Evolutionary conservation across 2,329 filamentous ascomycete species (phyloP), one percentile per base, ranked within the genome.

Genomic region (Fusarium fracticaudum): DNA sequence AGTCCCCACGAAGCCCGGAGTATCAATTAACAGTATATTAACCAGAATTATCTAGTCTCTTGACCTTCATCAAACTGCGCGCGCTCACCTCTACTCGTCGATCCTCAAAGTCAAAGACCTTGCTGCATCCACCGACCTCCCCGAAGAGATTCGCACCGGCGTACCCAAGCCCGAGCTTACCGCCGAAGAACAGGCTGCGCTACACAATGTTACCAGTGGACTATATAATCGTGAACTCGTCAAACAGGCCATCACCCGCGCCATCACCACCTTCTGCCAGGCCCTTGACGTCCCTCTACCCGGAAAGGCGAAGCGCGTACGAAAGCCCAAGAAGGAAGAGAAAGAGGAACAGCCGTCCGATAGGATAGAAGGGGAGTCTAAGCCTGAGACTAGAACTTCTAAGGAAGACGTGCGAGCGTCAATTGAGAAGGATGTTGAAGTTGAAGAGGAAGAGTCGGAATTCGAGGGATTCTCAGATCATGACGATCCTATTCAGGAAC

Each of bases 161-260:
- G 79, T 88, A 1, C 82, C 87, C 22, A 89, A 87, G 71, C 86
- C 87, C 6, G 82, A 87, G 4, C 79, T 90, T 7, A 83, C 86
- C 4, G 86, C 87, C 48, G 88, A 90, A 59, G 87, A 90, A 75
- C 83, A 81, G 60, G 73, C 79, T 1, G 85, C 87, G 6, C 80
- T 90, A 33, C 89, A 91, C 76, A 90, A 90, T 77, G 88, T 91
- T 59, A 90, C 89, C 33, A 91, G 89, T 67, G 85, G 84, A 13
- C 81, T 91, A 6, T 90, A 86, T 78, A 90, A 88, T 67, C 83
- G 85, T 60, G 84, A 84, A 11, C 83, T 86, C 37, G 88, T 90
- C 60, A 86, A 85, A 72, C 83, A 86, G 57, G 84, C 85, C 6
- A 80, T 88, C 15, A 84, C 86, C 33, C 84, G 85, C 75, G 88